phyloP scores from a whole-genome alignment of 169 alveolate genomes.

The Ichthyophthirius multifiliis region DNA sequence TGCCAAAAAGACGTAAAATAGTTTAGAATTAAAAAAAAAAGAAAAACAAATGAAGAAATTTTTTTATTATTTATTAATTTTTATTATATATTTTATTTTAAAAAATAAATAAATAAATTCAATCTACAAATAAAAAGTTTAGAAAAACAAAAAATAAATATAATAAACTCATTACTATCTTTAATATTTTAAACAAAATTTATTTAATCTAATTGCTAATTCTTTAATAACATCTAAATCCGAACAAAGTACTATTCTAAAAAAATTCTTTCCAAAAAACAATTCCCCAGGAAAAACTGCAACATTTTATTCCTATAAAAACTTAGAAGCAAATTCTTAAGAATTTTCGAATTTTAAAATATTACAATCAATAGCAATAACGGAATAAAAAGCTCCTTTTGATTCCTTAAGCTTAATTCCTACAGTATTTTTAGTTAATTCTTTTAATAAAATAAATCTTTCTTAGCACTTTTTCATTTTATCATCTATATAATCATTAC shows the following conservation, averaged over 20 bases:
- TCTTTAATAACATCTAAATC: slow-evolving; percentile 15
- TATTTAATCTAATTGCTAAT: slow-evolving; percentile 16
- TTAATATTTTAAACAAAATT: slow-evolving; percentile 6
- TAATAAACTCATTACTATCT: neutral
- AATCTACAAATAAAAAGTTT: no score
- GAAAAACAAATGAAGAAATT: no score
- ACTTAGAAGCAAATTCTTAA: slow-evolving; percentile 54
- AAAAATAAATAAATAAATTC: no score
- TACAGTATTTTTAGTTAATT: slow-evolving; percentile 18
- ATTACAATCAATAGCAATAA: slow-evolving; percentile 42
- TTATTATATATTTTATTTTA: no score
- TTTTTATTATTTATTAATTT: no score
- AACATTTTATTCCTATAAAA: slow-evolving; percentile 45
- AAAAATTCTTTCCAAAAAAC: slow-evolving; percentile 49
- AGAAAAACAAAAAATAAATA: no score
- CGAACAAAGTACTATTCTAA: slow-evolving; percentile 51
- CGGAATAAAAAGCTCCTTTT: slow-evolving; percentile 68
- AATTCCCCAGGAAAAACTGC: slow-evolving; percentile 54
- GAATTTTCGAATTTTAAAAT: slow-evolving; percentile 48
- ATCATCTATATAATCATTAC: slow-evolving; percentile 25
- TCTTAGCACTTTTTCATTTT: slow-evolving; percentile 45
- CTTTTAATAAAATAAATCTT: slow-evolving; percentile 30
- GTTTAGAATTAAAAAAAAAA: no score
- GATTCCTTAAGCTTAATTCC: slow-evolving; percentile 57
- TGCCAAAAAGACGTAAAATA: no score